These are phyloP conservation scores for Schwanniomyces vanrijiae DNA, from an alignment of 805 yeast species.

Conservation along the genomic window DNA sequence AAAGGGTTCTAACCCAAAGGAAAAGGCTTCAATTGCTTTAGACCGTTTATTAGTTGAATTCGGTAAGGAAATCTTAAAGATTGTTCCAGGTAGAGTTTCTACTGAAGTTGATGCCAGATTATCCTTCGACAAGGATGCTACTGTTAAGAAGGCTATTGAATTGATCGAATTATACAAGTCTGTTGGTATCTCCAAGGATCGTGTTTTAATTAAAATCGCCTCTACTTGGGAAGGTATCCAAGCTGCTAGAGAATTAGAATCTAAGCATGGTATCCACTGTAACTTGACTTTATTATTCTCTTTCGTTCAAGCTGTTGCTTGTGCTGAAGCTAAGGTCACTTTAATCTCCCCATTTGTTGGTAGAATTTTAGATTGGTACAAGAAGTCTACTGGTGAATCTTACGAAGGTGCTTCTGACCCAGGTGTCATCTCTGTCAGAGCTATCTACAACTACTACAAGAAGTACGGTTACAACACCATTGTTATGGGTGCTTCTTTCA, in stretches of 20 bases:
- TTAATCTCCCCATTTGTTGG: slow-evolving; percentile 99
- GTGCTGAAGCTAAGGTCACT: slow-evolving; percentile 96
- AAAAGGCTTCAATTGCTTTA: slow-evolving; percentile 78
- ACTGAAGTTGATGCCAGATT: slow-evolving; percentile 99
- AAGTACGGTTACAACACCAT: slow-evolving; percentile 94
- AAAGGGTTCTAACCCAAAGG: slow-evolving; percentile 55
- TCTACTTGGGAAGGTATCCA: slow-evolving; percentile 99
- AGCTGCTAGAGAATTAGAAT: slow-evolving; percentile 95
- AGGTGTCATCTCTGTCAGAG: slow-evolving; percentile 89
- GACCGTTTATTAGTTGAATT: slow-evolving; percentile 94
- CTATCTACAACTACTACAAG: slow-evolving; percentile 96
- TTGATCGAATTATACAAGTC: slow-evolving; percentile 84
- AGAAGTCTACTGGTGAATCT: slow-evolving; percentile 86
- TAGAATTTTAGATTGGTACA: slow-evolving; percentile 98
- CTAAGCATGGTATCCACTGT: slow-evolving; percentile 86
- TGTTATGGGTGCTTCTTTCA: slow-evolving; percentile 99
- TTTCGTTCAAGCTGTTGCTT: slow-evolving; percentile 96
- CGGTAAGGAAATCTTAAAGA: slow-evolving; percentile 87
- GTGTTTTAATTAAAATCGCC: slow-evolving; percentile 94
- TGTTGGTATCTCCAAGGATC: slow-evolving; percentile 82
- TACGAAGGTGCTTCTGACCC: slow-evolving; percentile 86
- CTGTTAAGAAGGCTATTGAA: slow-evolving; percentile 90
- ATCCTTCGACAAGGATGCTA: slow-evolving; percentile 92
- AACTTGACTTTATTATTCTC: slow-evolving; percentile 95
- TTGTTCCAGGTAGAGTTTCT: slow-evolving; percentile 98